Evolutionary conservation across 2,329 filamentous ascomycete genomes (phyloP).

Genomic region (Cladosporium cucumerinum): DNA sequence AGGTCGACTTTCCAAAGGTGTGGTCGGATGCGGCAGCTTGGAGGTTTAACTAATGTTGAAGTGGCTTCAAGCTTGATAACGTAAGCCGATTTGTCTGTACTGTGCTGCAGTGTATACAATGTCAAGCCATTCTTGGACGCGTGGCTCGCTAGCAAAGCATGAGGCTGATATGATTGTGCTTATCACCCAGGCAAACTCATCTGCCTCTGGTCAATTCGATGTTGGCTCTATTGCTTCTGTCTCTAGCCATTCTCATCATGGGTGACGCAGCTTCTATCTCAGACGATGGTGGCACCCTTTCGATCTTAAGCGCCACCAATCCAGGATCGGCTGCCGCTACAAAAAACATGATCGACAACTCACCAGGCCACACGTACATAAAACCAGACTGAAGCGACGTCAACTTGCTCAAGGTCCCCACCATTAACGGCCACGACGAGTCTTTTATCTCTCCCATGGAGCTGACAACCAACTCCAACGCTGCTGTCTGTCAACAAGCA

Average conservation of each 20-base stretch:
- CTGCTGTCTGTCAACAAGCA: background rate
- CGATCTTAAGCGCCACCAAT: background rate
- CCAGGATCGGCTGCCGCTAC: background rate
- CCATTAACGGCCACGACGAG: background rate
- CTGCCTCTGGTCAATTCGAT: background rate
- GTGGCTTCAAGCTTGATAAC: background rate
- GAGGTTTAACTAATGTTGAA: background rate
- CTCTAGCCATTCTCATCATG: background rate
- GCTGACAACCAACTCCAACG: background rate
- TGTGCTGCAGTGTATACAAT: background rate
- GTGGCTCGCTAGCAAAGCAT: background rate
- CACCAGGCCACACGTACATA: background rate
- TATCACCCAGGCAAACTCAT: background rate
- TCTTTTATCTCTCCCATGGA: background rate
- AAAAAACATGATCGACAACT: background rate
- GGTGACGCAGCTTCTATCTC: background rate
- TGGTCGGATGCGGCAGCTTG: background rate
- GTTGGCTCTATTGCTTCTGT: background rate
- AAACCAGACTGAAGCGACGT: background rate
- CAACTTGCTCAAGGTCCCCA: background rate
- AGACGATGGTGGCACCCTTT: background rate
- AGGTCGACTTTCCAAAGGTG: background rate
- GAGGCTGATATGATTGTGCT: background rate
- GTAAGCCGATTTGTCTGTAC: background rate
- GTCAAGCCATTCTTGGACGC: background rate